phyloP scores from a whole-genome alignment of 1,284 basidiomycete species.

The Cryptococcus jaspeensis region DNA sequence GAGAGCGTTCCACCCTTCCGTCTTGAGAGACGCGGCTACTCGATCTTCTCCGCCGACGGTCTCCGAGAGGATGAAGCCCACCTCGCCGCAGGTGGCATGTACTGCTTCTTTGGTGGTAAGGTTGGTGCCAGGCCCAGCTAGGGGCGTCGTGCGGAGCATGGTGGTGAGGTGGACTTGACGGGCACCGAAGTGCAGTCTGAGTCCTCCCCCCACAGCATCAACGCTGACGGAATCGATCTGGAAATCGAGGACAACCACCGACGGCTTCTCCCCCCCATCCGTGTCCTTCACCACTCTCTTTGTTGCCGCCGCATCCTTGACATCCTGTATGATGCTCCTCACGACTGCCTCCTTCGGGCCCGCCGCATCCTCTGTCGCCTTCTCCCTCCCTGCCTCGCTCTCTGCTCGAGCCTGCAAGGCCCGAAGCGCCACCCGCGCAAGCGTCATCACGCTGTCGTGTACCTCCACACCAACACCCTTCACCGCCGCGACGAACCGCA shows the following conservation, averaged over 20 bases:
- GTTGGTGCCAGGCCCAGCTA: neutral
- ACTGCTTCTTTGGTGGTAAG: constrained; percentile 3
- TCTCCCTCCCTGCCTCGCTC: too few species aligned
- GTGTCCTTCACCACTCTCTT: too few species aligned
- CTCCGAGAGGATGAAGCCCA: constrained; percentile 15
- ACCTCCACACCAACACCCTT: constrained; percentile 20
- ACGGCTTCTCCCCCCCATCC: too few species aligned
- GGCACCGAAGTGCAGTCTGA: constrained; percentile 18
- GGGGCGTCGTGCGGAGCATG: constrained; percentile 2
- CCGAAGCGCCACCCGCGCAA: neutral
- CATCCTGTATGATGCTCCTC: too few species aligned
- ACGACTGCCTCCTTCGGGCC: too few species aligned
- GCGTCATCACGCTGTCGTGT: constrained; percentile 29
- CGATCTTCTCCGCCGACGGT: constrained; percentile 7
- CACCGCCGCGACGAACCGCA: constrained; percentile 22
- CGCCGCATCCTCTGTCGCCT: too few species aligned
- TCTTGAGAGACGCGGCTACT: constrained; percentile 8
- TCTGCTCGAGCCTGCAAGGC: too few species aligned
- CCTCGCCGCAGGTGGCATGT: constrained; percentile 3
- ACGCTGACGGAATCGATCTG: constrained; percentile 17
- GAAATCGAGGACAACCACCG: constrained; percentile 6
- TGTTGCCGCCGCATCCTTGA: too few species aligned
- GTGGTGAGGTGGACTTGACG: constrained; percentile 1
- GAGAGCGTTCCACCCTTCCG: constrained; percentile 1
- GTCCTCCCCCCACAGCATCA: constrained; percentile 21